A percentile compares a stretch with the other conserved stretches of the same genome.
Evolutionary conservation across 2,329 filamentous ascomycete genomes (phyloP).

Genomic region (Ophidiomyces ophidiicola): DNA sequence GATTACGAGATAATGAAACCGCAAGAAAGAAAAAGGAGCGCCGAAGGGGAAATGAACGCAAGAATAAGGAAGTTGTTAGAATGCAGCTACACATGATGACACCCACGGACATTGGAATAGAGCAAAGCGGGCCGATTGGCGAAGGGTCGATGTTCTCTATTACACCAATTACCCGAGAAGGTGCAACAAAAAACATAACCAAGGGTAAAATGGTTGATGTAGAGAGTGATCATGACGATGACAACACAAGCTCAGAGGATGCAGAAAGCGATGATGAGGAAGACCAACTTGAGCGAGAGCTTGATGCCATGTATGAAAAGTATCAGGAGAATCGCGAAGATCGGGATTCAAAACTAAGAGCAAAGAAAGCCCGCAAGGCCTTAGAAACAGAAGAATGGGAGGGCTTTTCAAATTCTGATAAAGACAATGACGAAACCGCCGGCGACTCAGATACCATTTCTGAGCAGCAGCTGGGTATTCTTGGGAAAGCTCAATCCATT

Average conservation of each 20-base stretch:
- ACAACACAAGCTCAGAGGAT: conserved; percentile 45
- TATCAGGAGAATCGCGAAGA: conserved; percentile 72
- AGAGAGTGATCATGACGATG: conserved; percentile 49
- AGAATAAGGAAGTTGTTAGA: conserved; percentile 85
- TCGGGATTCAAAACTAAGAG: conserved; percentile 72
- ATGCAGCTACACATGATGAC: conserved; percentile 97
- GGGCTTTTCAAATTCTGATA: conserved; percentile 60
- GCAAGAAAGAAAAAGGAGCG: conserved; percentile 70
- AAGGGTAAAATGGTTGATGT: conserved; percentile 64
- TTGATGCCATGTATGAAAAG: conserved; percentile 76
- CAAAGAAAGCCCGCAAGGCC: conserved; percentile 75
- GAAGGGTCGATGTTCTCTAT: conserved; percentile 78
- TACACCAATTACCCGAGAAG: conserved; percentile 65
- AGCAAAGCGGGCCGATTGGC: conserved; percentile 65
- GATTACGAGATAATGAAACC: conserved; percentile 65
- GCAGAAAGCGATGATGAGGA: conserved; percentile 62
- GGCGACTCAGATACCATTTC: conserved; percentile 43
- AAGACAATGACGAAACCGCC: conserved; percentile 49
- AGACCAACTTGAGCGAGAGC: conserved; percentile 68
- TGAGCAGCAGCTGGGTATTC: conserved; percentile 12
- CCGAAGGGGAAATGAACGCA: conserved; percentile 80
- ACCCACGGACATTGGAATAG: conserved; percentile 89
- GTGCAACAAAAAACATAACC: conserved; percentile 54
- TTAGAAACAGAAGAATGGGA: conserved; percentile 84
- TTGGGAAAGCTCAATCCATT: conserved; percentile 20